Evolutionary conservation across 495 filamentous ascomycete species (phyloP).

Genomic region (Hypoxylon cercidicola): DNA sequence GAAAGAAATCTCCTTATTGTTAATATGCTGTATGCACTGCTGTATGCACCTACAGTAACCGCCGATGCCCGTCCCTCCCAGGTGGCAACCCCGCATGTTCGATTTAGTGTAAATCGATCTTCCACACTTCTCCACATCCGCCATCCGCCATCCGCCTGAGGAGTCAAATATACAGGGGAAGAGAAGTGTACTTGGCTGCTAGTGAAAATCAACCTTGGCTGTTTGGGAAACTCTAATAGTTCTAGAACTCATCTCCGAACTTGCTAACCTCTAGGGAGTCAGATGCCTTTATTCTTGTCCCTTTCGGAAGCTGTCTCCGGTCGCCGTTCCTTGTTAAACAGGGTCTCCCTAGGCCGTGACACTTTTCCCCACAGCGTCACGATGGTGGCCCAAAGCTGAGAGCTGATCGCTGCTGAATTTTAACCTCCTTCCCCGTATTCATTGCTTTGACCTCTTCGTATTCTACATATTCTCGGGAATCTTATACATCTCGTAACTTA

Average conservation of each 20-base stretch:
- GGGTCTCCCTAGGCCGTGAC: constrained; percentile 14
- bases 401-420: constrained; percentile 17
- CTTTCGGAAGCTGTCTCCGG: constrained; percentile 39
- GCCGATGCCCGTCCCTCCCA: constrained; percentile 22
- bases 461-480: constrained; percentile 15
- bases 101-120: constrained; percentile 28
- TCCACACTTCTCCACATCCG: constrained; percentile 35
- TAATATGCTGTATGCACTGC: too few relatives aligned
- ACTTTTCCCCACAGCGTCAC: constrained; percentile 39
- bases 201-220: constrained; percentile 13
- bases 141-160: constrained; percentile 26
- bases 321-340: constrained; percentile 23
- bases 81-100: constrained; percentile 36
- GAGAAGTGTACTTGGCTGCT: constrained; percentile 11
- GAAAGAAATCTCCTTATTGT: constrained; percentile 19
- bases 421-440: constrained; percentile 11
- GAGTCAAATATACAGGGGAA: constrained; percentile 2
- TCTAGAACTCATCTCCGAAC: constrained; percentile 39
- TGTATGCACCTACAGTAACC: constrained; percentile 35
- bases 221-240: constrained; percentile 24
- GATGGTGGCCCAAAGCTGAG: constrained; percentile 34
- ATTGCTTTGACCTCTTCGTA: neutral
- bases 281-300: constrained; percentile 25
- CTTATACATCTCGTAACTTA: constrained; percentile 7
- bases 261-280: constrained; percentile 11